phyloP scores from a whole-genome alignment of 176 grass and related monocot genomes.

The Elaeis guineensis region DNA sequence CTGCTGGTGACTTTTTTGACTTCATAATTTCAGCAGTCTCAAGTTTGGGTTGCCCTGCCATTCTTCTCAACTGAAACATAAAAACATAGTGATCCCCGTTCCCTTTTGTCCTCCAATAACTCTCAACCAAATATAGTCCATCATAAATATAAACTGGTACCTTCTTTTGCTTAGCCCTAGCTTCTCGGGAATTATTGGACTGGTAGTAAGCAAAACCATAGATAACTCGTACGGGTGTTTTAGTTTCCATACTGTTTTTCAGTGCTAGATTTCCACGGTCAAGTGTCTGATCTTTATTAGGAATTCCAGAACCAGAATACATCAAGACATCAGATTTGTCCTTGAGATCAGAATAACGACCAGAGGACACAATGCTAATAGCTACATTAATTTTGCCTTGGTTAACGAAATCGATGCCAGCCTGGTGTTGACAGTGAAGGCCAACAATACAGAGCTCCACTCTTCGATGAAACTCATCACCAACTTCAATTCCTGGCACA shows the following conservation, averaged over 20 bases:
- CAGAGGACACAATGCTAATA: constrained; percentile 60
- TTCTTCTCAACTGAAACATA: constrained; percentile 61
- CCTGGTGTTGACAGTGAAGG: constrained; percentile 46
- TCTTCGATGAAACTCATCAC: constrained; percentile 67
- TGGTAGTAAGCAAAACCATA: constrained; percentile 29
- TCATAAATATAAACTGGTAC: constrained; percentile 51
- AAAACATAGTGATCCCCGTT: constrained; percentile 31
- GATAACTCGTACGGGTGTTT: constrained; percentile 69
- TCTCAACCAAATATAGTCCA: constrained; percentile 71
- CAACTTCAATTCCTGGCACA: constrained; percentile 59
- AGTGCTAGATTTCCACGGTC: constrained; percentile 54
- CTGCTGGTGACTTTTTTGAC: constrained; percentile 26
- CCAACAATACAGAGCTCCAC: constrained; percentile 72
- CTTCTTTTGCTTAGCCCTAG: constrained; percentile 49
- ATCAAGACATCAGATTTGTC: constrained; percentile 54
- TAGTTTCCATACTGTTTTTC: constrained; percentile 71
- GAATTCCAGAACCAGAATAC: constrained; percentile 44
- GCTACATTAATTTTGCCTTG: constrained; percentile 32
- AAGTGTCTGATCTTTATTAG: constrained; percentile 30
- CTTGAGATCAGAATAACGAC: constrained; percentile 30
- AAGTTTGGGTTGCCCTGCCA: constrained; percentile 49
- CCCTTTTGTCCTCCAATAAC: constrained; percentile 57
- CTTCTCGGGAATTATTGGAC: constrained; percentile 8
- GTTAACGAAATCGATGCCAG: constrained; percentile 53
- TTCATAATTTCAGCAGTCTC: constrained; percentile 46